Percentiles rank a stretch among this genome's conserved stretches.
These are phyloP conservation scores for Fusarium sp. DNA, from an alignment of 2,329 filamentous ascomycete species.

Conservation along the genomic window DNA sequence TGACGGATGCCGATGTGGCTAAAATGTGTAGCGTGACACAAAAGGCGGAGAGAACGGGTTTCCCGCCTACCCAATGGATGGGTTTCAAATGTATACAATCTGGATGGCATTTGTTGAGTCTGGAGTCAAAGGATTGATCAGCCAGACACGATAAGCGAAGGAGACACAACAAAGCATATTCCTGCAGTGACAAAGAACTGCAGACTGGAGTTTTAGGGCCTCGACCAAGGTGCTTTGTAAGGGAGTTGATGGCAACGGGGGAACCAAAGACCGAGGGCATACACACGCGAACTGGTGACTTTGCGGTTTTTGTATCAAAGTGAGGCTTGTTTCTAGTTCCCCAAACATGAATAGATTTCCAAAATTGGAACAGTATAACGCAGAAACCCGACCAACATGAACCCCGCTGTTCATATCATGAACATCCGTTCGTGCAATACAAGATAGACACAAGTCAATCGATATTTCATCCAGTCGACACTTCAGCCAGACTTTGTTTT, in stretches of 20 bases:
- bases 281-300: slow-evolving; percentile 14
- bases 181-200: slow-evolving; percentile 41
- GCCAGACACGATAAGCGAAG: slow-evolving; percentile 10
- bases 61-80: slow-evolving; percentile 8
- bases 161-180: slow-evolving; percentile 32
- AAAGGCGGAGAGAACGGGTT: slow-evolving; percentile 25
- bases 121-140: slow-evolving; percentile 16
- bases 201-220: slow-evolving; percentile 42
- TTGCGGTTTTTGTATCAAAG: slow-evolving; percentile 34
- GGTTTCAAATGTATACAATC: slow-evolving; percentile 40
- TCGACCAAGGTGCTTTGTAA: slow-evolving; percentile 29
- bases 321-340: slow-evolving; percentile 31
- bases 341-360: slow-evolving; percentile 41
- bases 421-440: not conserved
- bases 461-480: not conserved
- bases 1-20: slow-evolving; percentile 9
- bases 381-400: not conserved
- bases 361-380: slow-evolving; percentile 25
- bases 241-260: slow-evolving; percentile 30
- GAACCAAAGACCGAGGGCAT: slow-evolving; percentile 20
- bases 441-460: not conserved
- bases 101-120: slow-evolving; percentile 34
- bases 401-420: not conserved
- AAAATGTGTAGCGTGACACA: slow-evolving; percentile 29
- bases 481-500: slow-evolving; percentile 13